phyloP scores from a whole-genome alignment of 148 eudicot species.

The Pharnaceum exiguum region DNA sequence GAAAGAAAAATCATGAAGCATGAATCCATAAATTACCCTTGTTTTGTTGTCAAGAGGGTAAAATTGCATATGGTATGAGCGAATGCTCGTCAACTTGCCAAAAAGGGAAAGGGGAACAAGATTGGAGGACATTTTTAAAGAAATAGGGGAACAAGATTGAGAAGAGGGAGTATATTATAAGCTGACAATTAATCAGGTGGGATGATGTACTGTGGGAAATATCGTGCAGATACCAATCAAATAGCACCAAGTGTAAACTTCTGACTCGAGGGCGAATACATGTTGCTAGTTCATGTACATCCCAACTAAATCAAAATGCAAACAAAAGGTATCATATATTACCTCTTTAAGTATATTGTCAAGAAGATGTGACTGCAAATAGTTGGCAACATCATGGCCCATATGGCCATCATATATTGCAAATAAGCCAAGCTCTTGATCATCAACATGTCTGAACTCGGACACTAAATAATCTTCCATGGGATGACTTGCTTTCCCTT shows the following conservation, averaged over 20 bases:
- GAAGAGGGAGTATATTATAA: not conserved
- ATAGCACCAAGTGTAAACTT: not conserved
- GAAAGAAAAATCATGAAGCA: too few relatives aligned
- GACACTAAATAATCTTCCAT: constrained; percentile 71
- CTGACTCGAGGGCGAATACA: not conserved
- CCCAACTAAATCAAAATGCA: not conserved
- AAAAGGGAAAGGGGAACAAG: too few relatives aligned
- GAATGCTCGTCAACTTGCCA: too few relatives aligned
- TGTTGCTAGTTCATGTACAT: not conserved
- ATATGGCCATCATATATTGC: constrained; percentile 76
- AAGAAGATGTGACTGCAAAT: constrained; percentile 43
- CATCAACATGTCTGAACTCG: constrained; percentile 38
- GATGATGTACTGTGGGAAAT: not conserved
- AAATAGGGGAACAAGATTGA: too few relatives aligned
- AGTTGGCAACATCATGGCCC: constrained; percentile 61
- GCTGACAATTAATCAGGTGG: too few relatives aligned
- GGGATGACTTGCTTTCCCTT: constrained; percentile 63
- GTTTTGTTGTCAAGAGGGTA: too few relatives aligned
- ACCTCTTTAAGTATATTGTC: constrained; percentile 61
- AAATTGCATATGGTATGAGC: too few relatives aligned
- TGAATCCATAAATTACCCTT: too few relatives aligned
- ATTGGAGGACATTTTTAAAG: too few relatives aligned
- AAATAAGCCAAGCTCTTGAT: constrained; percentile 58
- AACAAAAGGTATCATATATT: not conserved
- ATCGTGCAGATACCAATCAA: not conserved